Base-by-base conservation (phyloP, 352 stramenopile species). In the Phytophthora tubulina region DNA sequence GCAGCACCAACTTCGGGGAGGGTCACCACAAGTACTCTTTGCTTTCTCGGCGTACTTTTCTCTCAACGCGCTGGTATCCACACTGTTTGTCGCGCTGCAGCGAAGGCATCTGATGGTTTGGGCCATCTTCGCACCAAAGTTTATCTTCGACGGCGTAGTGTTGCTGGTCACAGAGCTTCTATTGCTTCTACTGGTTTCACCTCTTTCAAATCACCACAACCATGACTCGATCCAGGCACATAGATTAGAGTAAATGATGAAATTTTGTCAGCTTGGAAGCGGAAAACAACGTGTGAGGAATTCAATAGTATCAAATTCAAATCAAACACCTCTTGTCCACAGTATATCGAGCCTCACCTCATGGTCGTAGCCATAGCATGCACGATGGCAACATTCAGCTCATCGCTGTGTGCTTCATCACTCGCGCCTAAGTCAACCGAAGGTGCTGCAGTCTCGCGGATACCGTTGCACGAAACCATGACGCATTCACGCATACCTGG, bases 61-160 rank as follows among this genome's bases (percentile, higher is more conserved):
- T 27, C 76, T 93, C 5, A 86, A 89, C 44, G 69, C 86, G 10
- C 48, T 81, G 14, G 85, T 93, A 35, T 97, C 91, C 45, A 95
- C 82, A n/a, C 63, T 84, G 14, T 97, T 97, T 76, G 90, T 96
- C 15, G 86, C 80, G 9, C 65, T 97, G 11, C 88, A 95, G 76
- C 82, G 92, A 35, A 88, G 93, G 15, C 93, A 98, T 68, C 78
- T 98, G 45, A 97, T 98, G 91, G 91, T 98, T 41, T 98, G 93
- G 93, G 91, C 92, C 10, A 96, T 98, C 56, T 98, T 98, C 71
- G 92, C 93, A 3, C 92, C 92, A 41, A 97, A 97, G 70, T 97
- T 95, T 72, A 81, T 97, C 52, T 97, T 96, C 53, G 92, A 97
- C 38, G 84, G 81, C 32, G 59, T 89, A 14, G 76, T 82, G 15